Evolutionary conservation across 371 early-diverging fungal species (phyloP), one percentile per base, ranked within the genome.

Genomic region (Paramicrosporidium saccamoebae): DNA sequence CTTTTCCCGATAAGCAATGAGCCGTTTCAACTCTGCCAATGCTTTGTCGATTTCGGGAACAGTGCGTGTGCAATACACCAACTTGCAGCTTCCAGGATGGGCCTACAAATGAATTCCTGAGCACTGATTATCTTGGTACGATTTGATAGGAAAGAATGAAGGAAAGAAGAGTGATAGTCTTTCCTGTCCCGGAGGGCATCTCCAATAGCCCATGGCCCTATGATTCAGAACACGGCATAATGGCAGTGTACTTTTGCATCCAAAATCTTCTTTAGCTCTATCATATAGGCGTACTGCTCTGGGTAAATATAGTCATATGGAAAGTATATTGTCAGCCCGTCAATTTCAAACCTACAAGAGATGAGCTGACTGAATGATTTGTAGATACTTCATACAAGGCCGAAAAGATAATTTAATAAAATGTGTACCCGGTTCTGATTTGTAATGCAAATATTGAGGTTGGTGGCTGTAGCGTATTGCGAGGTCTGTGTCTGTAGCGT

Each of bases 171-270:
- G 92, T 69, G 5, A 96, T 60, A 1, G 99, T 98, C 46, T 98
- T 98, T 7, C 99, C 99, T 0, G 98, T 95, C 19, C 99, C 98
- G 8, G 95, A 95, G 23, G 98, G 97, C 94, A 97, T 97, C 52
- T 98, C 98, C 8, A 98, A 55, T 22, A 96, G 55, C 32, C 74
- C 68, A 35, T 86, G 82, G 15, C 95, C 90, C 67, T 74, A 33
- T 19, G 12, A 6, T n/a, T 16, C 5, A 7, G 12, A 11, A 27
- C 5, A 29, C n/a, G 19, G 6, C 9, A 21, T 9, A 7, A 2
- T n/a, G 16, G 12, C 33, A 38, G 16, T 36, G 37, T 8, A 38
- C 88, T 51, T 71, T 58, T 11, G 65, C 68, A 44, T 92, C 90
- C 20, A 97, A 48, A 5, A 75, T 58, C 27, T 55, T 55, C 38